Evolutionary conservation across 495 filamentous ascomycete species (phyloP).

Genomic region (Delitschia confertaspora): DNA sequence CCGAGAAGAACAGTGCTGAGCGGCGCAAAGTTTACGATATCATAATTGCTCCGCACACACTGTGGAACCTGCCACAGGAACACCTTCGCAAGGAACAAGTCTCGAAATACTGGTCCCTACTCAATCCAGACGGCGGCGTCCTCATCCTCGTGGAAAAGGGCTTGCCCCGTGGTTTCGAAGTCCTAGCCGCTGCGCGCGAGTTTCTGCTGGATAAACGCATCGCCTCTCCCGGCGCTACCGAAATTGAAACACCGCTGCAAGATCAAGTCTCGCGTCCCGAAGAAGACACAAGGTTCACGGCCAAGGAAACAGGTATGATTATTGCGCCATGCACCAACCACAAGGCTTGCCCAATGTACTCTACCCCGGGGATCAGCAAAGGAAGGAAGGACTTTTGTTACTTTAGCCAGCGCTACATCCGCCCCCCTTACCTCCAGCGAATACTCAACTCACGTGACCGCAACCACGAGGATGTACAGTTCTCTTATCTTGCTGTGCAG

Average conservation of each 20-base stretch:
- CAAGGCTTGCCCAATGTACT: constrained; percentile 78
- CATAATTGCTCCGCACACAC: constrained; percentile 76
- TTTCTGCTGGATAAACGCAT: constrained; percentile 70
- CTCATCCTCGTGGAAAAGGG: constrained; percentile 88
- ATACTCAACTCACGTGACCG: constrained; percentile 58
- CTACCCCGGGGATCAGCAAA: constrained; percentile 51
- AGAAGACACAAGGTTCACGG: constrained; percentile 33
- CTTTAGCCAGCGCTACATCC: constrained; percentile 80
- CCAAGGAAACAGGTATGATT: constrained; percentile 78
- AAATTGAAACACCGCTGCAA: constrained; percentile 25
- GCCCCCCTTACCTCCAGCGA: constrained; percentile 72
- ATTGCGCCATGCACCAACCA: constrained; percentile 96
- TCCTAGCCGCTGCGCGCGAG: constrained; percentile 72
- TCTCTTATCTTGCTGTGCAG: constrained; percentile 81
- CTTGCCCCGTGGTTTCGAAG: constrained; percentile 82
- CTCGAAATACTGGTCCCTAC: constrained; percentile 79
- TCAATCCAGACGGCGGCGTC: constrained; percentile 77
- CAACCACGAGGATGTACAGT: constrained; percentile 86
- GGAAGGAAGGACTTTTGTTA: constrained; percentile 85
- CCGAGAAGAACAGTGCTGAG: constrained; percentile 36
- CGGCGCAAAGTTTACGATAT: constrained; percentile 77
- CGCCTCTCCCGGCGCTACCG: constrained; percentile 48
- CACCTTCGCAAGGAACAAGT: constrained; percentile 66
- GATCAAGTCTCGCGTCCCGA: constrained; percentile 28
- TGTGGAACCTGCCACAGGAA: constrained; percentile 64